A percentile compares a stretch with the other conserved stretches of the same genome.
phyloP scores from a whole-genome alignment of 164 flowering plant genomes.

The Buxus sempervirens region DNA sequence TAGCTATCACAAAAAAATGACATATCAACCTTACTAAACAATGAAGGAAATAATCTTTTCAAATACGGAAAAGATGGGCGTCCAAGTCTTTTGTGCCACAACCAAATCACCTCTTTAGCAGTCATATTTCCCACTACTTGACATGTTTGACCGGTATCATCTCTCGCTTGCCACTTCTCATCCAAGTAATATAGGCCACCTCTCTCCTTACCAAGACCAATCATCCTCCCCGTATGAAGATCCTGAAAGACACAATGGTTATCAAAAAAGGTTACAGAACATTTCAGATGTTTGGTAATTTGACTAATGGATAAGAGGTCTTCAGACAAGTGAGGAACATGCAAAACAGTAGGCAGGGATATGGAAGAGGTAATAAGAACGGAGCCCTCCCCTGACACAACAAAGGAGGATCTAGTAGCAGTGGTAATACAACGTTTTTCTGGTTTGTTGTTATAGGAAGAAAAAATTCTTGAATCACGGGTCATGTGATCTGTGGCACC shows the following conservation, averaged over 20 bases:
- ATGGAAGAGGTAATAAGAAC: no score
- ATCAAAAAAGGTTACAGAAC: background rate
- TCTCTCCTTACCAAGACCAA: conserved; percentile 5
- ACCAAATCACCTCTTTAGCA: background rate
- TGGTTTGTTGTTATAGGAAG: no score
- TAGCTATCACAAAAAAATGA: background rate
- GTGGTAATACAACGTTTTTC: no score
- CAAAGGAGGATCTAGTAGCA: no score
- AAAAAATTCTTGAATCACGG: no score
- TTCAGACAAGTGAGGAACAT: background rate
- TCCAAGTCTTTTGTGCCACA: conserved; percentile 3
- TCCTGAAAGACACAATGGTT: conserved; percentile 5
- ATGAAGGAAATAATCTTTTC: background rate
- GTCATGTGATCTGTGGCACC: no score
- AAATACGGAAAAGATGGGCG: background rate
- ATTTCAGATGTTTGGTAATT: background rate
- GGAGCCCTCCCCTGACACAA: no score
- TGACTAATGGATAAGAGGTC: conserved; percentile 2
- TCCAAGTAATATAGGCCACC: conserved; percentile 8
- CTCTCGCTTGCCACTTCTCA: background rate
- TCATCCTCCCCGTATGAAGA: background rate
- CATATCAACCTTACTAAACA: background rate
- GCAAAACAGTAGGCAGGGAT: background rate
- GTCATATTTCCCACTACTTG: background rate
- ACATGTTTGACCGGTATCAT: no score